Base-by-base conservation (phyloP, 1,139 yeast genomes). In the Taphrina betulina region DNA sequence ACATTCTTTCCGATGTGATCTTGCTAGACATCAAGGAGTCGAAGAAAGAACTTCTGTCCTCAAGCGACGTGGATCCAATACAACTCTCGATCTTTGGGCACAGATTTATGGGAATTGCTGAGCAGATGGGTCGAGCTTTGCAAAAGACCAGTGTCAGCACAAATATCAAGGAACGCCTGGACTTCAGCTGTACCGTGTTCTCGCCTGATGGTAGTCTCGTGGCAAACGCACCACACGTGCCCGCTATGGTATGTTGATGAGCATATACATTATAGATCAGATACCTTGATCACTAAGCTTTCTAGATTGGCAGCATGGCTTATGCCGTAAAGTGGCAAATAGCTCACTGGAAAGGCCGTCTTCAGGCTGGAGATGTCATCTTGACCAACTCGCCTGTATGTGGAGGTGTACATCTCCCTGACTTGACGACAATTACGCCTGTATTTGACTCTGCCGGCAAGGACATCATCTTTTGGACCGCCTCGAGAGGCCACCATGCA, bases 211-310 rank as follows among this genome's bases (percentile, higher is more conserved):
- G 90, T 28, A 83, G 80, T 59, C 72, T 84, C 60, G 84, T 83
- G 33, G 88, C 89, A 1, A 83, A 83, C 69, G 89, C 89, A 0
- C 89, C 89, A 1, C 89, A 84, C 68, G 82, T 84, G 50, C 92
- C 92, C 0, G 86, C n/a, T n/a, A n/a, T n/a, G n/a, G n/a, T n/a
- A n/a, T n/a, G n/a, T n/a, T n/a, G n/a, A n/a, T n/a, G n/a, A n/a
- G n/a, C n/a, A n/a, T n/a, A n/a, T n/a, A n/a, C n/a, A n/a, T n/a
- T n/a, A n/a, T n/a, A n/a, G n/a, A n/a, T n/a, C n/a, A n/a, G n/a
- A n/a, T n/a, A n/a, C n/a, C n/a, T n/a, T n/a, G n/a, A n/a, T n/a
- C n/a, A n/a, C n/a, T n/a, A n/a, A n/a, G n/a, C n/a, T n/a, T n/a
- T 83, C 44, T 90, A 84, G 66, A 71, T 84, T 60, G 90, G 90